Evolutionary conservation across 345 rosid species (phyloP).

Genomic region (Arabidopsis arenosa): DNA sequence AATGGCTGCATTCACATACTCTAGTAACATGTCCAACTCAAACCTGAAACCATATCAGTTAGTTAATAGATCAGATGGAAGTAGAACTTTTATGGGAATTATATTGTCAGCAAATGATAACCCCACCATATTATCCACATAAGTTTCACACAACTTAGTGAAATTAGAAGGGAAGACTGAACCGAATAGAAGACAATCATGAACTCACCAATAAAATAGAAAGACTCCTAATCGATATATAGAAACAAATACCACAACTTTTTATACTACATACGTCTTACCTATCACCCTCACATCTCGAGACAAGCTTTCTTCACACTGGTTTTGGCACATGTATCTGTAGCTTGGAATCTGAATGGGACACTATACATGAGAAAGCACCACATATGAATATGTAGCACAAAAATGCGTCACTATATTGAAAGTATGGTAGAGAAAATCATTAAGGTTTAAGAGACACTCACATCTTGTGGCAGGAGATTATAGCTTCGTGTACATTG

Average conservation of each 20-base stretch:
- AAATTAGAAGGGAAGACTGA: constrained; percentile 21
- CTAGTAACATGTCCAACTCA: constrained; percentile 97
- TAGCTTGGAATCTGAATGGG: constrained; percentile 81
- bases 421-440: not conserved
- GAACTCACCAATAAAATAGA: constrained; percentile 4
- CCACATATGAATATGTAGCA: constrained; percentile 12
- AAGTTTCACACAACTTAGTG: not conserved
- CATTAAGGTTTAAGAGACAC: constrained; percentile 29
- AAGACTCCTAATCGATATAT: constrained; percentile 17
- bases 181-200: constrained; percentile 5
- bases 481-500: constrained; percentile 95
- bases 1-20: constrained; percentile 79
- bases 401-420: not conserved
- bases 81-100: not conserved
- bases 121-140: not conserved
- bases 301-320: constrained; percentile 97
- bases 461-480: constrained; percentile 81
- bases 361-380: constrained; percentile 62
- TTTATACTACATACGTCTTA: constrained; percentile 37
- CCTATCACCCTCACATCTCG: constrained; percentile 98
- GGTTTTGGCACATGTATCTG: constrained; percentile 96
- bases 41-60: constrained; percentile 63
- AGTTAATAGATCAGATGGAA: constrained; percentile 26
- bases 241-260: constrained; percentile 11
- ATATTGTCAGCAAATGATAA: not conserved